phyloP scores from a whole-genome alignment of 805 yeast genomes.

The Wickerhamomyces bisporus region DNA sequence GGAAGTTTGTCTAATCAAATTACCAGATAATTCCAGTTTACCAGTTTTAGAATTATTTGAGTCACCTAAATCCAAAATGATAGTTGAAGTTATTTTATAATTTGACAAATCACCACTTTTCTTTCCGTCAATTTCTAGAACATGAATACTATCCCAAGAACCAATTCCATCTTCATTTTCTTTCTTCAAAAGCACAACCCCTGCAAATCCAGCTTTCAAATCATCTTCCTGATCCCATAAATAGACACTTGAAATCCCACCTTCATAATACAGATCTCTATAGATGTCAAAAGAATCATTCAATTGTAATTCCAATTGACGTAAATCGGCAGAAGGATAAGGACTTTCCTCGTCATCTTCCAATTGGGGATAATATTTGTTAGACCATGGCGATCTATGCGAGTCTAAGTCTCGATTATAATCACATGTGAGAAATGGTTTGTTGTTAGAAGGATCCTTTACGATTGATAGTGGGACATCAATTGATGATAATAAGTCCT shows the following conservation, averaged over 20 bases:
- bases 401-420: constrained; percentile 94
- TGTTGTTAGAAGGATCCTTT: constrained; percentile 35
- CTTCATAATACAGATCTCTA: constrained; percentile 91
- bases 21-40: constrained; percentile 63
- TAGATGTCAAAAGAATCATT: constrained; percentile 91
- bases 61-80: constrained; percentile 64
- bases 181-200: constrained; percentile 83
- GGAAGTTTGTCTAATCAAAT: constrained; percentile 78
- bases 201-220: constrained; percentile 64
- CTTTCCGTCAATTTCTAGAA: constrained; percentile 62
- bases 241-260: constrained; percentile 85
- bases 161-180: constrained; percentile 36
- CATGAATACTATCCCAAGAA: constrained; percentile 91
- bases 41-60: too few species aligned
- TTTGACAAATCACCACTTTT: constrained; percentile 31
- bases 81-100: constrained; percentile 82
- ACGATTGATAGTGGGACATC: constrained; percentile 70
- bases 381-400: constrained; percentile 87
- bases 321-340: constrained; percentile 58
- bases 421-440: constrained; percentile 79
- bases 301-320: constrained; percentile 74
- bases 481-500: constrained; percentile 78
- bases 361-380: constrained; percentile 54
- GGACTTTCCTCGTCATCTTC: constrained; percentile 67
- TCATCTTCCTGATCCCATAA: constrained; percentile 78